Percentiles rank a stretch among this genome's conserved stretches.
phyloP scores from a whole-genome alignment of 805 yeast species.

The Ogataea populi-albae region DNA sequence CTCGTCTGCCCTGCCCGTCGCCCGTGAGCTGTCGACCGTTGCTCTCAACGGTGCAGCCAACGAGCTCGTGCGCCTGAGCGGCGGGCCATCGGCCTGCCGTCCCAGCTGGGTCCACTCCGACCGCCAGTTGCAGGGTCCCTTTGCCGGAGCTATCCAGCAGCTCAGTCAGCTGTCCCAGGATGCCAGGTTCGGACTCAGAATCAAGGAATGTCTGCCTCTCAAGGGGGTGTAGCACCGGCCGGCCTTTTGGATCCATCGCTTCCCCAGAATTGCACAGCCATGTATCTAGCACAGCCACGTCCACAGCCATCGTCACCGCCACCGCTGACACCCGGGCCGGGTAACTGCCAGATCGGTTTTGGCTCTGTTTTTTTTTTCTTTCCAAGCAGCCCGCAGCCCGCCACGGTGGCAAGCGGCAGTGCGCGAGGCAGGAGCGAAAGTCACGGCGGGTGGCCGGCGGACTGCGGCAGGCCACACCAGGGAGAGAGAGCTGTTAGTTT shows the following conservation, averaged over 20 bases:
- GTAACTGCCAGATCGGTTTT: too few relatives aligned
- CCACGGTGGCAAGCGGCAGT: constrained; percentile 8
- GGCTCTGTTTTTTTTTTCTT: too few relatives aligned
- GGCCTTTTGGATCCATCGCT: not conserved
- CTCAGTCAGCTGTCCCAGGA: constrained; percentile 62
- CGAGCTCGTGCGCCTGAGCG: constrained; percentile 75
- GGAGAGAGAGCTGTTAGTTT: constrained; percentile 1
- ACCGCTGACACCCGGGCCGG: too few relatives aligned
- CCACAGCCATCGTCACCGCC: constrained; percentile 1
- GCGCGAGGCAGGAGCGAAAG: not conserved
- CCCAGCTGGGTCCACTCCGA: constrained; percentile 90
- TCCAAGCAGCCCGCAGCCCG: not conserved
- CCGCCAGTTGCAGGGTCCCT: constrained; percentile 55
- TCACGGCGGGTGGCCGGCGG: not conserved
- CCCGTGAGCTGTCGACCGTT: constrained; percentile 79
- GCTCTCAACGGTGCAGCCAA: constrained; percentile 45
- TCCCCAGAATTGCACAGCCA: too few relatives aligned
- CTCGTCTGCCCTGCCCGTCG: constrained; percentile 54
- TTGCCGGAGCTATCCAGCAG: constrained; percentile 45
- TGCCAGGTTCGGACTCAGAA: constrained; percentile 62
- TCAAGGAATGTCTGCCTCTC: constrained; percentile 62
- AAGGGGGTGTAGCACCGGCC: constrained; percentile 23
- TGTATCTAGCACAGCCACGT: too few relatives aligned
- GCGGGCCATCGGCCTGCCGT: constrained; percentile 63
- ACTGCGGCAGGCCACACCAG: not conserved